Evolutionary conservation across 805 yeast species (phyloP), one percentile per base, ranked within the genome.

Genomic region (Candida loeiensis): DNA sequence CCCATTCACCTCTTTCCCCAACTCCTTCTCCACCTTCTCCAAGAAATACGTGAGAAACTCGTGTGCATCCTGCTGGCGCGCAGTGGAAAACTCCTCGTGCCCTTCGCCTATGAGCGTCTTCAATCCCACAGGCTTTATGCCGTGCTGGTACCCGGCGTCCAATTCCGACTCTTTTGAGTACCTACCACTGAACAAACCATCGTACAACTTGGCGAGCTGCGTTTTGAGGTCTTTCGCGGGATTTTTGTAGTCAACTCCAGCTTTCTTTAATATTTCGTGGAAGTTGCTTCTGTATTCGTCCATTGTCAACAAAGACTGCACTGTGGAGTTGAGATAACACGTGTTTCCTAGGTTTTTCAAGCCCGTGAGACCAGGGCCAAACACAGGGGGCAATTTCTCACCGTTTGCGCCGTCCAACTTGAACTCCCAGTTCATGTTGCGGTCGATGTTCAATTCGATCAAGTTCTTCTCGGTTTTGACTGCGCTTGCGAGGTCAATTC

Each of bases 21-120:
- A 63, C 36, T 67, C 58, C 4, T 58, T 56, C 46, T 84, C 90
- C 19, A 89, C 59, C 46, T 77, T 73, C 41, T 82, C 84, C 20
- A 81, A 54, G 6, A 91, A 59, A 55, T 80, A 84, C 4, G 77
- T 62, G 61, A 89, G 75, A 55, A 89, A 93, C 59, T 93, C 99
- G 67, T 81, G 85, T 0, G 98, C 93, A 66, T 93, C 99, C 59
- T 93, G 99, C 57, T 93, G 99, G 50, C 80, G 78, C 73, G 82
- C 85, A 0, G 95, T 81, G 33, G 81, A 71, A 51, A 93, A 93
- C 54, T 93, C 99, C 13, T 71, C 70, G 58, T 93, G 95, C 26
- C 78, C 77, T 37, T 74, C 74, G 3, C 96, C 96, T 38, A 93
- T 69, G 18, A 88, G 64, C 6, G 77, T 66, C 58, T 91, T 91